Evolutionary conservation across 2,329 filamentous ascomycete genomes (phyloP), one percentile per base, ranked within the genome.

Genomic region (Trichoderma simmonsii): DNA sequence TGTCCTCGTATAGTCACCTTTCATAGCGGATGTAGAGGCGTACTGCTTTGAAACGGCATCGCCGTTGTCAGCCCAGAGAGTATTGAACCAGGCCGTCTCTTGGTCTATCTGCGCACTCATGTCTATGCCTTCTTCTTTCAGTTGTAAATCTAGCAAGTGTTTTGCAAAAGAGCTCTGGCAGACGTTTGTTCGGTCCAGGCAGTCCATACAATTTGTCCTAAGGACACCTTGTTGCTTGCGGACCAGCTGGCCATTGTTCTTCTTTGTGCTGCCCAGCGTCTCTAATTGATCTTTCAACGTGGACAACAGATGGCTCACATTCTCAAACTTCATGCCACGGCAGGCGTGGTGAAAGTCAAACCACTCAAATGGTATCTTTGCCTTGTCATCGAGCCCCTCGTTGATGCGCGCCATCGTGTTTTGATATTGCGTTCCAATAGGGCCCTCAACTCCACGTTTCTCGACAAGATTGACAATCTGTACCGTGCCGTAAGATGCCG

Each of bases 181-280:
- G 26, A 99, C 95, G 76, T 98, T 98, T 2, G 96, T 99, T 26
- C 96, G 90, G 80, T 99, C 96, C 11, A 99, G 85, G 77, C 96
- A 99, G 79, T 99, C 96, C 96, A 99, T 98, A 81, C 96, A 99
- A 78, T 99, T 99, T 2, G 94, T 98, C 71, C 96, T 88, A n/a
- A 98, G 80, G 7, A 97, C 89, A 1, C 95, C 95, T 30, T 84
- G 86, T 79, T 98, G 95, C 61, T 79, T 83, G 5, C 79, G 76
- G 18, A 81, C 76, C 15, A 87, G 72, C 34, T 81, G 78, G 2
- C 85, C 86, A 21, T 84, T 81, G 14, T 81, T 77, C 68, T 86
- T 83, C 3, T 93, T 87, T 0, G 92, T 94, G 83, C 93, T 94
- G 1, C 93, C 91, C 60, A 92, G 89, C 5, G 86, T 84, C 57